Percentiles rank a stretch among this genome's conserved stretches.
Conservation (phyloP, 441 rosid species). For the Raphanus hybrid region DNA sequence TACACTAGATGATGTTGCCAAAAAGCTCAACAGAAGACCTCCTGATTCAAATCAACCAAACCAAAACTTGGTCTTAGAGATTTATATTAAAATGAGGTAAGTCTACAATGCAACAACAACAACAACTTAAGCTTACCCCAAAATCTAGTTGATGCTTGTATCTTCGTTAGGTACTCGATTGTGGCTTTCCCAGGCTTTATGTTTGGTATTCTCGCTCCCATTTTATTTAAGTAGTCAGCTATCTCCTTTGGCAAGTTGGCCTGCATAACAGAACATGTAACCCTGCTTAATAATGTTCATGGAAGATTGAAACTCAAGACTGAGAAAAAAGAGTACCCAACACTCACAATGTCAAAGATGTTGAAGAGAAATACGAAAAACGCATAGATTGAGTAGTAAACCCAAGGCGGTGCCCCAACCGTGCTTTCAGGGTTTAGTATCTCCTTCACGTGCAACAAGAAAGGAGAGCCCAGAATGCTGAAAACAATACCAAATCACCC, state of each 20-base stretch:
- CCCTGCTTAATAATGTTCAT: constrained; percentile 6
- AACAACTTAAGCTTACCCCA: constrained; percentile 70
- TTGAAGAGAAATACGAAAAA: constrained; percentile 89
- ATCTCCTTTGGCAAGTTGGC: constrained; percentile 98
- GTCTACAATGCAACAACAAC: neutral
- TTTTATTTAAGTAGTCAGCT: constrained; percentile 89
- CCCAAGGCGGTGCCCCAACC: constrained; percentile 91
- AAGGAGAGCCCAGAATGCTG: constrained; percentile 81
- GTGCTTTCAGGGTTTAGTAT: constrained; percentile 85
- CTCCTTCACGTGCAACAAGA: constrained; percentile 81
- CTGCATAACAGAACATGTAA: constrained; percentile 45
- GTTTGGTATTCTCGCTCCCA: constrained; percentile 97
- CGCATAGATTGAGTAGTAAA: constrained; percentile 86
- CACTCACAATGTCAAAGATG: constrained; percentile 94
- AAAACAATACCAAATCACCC: constrained; percentile 26
- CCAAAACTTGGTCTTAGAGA: constrained; percentile 17
- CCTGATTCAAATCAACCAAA: constrained; percentile 53
- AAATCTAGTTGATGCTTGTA: constrained; percentile 97
- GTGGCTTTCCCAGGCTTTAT: constrained; percentile 96
- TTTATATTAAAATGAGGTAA: neutral
- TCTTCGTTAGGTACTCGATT: constrained; percentile 78
- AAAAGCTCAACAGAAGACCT: constrained; percentile 77
- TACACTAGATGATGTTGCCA: constrained; percentile 85
- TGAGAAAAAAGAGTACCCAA: constrained; percentile 22
- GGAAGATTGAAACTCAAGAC: constrained; percentile 4